Conservation (phyloP, 345 rosid genomes). For the Balakata baccata region DNA sequence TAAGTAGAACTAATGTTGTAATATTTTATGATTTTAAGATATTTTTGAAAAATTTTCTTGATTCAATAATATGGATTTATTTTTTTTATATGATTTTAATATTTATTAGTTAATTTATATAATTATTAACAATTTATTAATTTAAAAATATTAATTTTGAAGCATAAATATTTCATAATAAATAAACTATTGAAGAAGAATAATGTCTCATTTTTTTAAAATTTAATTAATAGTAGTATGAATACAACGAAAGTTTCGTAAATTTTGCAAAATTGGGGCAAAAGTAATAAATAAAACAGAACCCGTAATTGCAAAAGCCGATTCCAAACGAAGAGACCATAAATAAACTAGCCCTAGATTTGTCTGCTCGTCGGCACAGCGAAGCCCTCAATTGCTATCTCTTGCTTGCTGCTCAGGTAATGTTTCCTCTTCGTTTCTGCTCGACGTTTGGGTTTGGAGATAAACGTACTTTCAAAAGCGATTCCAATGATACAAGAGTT, state of each 20-base stretch:
- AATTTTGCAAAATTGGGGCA: background rate
- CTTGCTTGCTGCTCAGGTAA: constrained; percentile 21
- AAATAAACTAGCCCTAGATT: constrained; percentile 12
- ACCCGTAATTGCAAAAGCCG: background rate
- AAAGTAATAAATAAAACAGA: background rate
- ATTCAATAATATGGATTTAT: too few species aligned
- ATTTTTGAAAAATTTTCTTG: too few species aligned
- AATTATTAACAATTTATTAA: too few species aligned
- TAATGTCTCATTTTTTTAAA: too few species aligned
- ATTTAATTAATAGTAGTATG: too few species aligned
- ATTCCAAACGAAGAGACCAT: background rate
- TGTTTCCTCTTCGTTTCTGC: background rate
- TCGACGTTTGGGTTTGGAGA: background rate
- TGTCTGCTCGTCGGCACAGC: background rate
- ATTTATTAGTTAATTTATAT: too few species aligned
- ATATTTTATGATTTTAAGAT: too few species aligned
- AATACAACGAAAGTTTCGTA: background rate
- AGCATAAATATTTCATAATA: too few species aligned
- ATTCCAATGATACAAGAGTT: background rate
- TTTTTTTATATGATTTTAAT: too few species aligned
- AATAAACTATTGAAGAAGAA: too few species aligned
- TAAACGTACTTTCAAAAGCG: background rate
- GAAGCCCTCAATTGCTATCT: background rate
- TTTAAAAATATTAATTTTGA: too few species aligned
- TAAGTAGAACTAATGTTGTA: too few species aligned